These are phyloP conservation scores for Fusarium coffeatum DNA, from an alignment of 2,329 filamentous ascomycete genomes.

Conservation along the genomic window DNA sequence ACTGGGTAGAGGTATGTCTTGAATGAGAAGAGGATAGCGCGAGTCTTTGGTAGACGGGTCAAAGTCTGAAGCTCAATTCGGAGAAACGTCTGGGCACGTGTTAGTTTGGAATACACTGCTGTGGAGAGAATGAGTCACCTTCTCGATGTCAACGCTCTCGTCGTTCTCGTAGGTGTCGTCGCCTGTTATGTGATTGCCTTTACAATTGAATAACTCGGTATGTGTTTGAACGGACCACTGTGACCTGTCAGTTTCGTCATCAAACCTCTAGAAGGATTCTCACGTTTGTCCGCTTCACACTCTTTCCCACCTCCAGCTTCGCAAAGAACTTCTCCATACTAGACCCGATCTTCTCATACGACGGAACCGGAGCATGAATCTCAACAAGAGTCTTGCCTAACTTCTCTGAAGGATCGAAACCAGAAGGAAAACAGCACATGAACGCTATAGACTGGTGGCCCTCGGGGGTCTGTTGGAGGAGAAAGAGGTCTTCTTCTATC, in stretches of 20 bases:
- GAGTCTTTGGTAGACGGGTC: constrained; percentile 31
- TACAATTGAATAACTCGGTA: constrained; percentile 33
- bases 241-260: not conserved
- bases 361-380: constrained; percentile 62
- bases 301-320: constrained; percentile 60
- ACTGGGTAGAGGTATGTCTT: constrained; percentile 40
- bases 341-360: constrained; percentile 64
- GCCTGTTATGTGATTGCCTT: constrained; percentile 32
- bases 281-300: constrained; percentile 64
- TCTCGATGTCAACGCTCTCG: constrained; percentile 21
- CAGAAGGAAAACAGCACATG: constrained; percentile 54
- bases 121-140: not conserved
- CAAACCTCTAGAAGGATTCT: not conserved
- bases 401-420: constrained; percentile 64
- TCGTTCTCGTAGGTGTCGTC: constrained; percentile 21
- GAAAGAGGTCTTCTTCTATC: constrained; percentile 54
- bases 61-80: constrained; percentile 35
- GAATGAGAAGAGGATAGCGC: constrained; percentile 32
- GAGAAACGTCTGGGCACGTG: constrained; percentile 20
- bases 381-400: constrained; percentile 58
- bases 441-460: constrained; percentile 61
- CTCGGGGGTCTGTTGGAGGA: constrained; percentile 56
- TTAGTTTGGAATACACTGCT: not conserved
- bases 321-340: constrained; percentile 68
- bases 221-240: constrained; percentile 43